A percentile compares a stretch with the other conserved stretches of the same genome.
Conservation (phyloP, 78 protist species). For the Salpingoeca rosetta region DNA sequence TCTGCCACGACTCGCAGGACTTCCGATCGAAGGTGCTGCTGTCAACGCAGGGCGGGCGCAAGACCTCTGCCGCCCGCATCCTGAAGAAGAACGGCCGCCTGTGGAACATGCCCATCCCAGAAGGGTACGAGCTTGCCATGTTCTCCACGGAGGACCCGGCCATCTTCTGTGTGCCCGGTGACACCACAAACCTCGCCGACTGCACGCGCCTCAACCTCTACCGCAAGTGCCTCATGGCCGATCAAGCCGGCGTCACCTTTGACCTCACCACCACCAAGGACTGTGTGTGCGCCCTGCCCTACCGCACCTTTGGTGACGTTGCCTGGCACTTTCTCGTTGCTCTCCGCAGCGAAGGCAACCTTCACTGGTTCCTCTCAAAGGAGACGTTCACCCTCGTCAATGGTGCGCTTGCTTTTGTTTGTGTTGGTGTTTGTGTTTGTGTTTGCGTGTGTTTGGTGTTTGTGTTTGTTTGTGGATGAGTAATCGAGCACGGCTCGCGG, state of each 20-base stretch:
- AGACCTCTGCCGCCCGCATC: not conserved
- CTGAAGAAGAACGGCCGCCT: not conserved
- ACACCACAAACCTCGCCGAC: not conserved
- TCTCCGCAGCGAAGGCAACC: not conserved
- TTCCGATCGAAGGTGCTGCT: not conserved
- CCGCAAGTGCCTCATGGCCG: not conserved
- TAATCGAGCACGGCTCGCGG: no score
- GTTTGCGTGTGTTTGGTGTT: no score
- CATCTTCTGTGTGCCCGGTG: not conserved
- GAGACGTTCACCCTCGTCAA: not conserved
- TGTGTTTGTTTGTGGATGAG: no score
- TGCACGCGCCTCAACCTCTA: not conserved
- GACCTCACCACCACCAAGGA: not conserved
- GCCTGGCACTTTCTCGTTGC: not conserved
- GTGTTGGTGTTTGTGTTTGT: no score
- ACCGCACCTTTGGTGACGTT: not conserved
- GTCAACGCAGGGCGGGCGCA: not conserved
- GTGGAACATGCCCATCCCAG: not conserved
- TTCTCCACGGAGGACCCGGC: not conserved
- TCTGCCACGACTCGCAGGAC: not conserved
- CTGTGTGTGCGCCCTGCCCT: not conserved
- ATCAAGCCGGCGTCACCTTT: not conserved
- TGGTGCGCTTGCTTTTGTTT: no score
- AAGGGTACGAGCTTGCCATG: not conserved
- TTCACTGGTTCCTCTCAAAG: not conserved